phyloP scores from a whole-genome alignment of 176 grass and related monocot species.

The Pontederia paniculata region DNA sequence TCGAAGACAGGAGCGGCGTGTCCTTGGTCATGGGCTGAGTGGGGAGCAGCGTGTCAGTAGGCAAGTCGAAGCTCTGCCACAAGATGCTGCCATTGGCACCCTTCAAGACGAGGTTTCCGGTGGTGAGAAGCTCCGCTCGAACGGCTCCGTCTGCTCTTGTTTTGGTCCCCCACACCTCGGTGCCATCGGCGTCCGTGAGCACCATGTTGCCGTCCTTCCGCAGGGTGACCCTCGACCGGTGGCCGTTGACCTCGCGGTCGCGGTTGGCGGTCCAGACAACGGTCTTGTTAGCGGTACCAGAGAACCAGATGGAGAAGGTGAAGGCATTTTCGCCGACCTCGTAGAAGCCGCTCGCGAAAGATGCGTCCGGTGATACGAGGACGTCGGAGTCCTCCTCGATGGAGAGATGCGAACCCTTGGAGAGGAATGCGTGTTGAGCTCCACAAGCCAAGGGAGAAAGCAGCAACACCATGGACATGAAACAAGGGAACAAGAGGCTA shows the following conservation, averaged over 20 bases:
- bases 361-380: slow-evolving; percentile 22
- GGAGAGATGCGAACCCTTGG: slow-evolving; percentile 17
- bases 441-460: no score
- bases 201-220: slow-evolving; percentile 23
- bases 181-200: slow-evolving; percentile 13
- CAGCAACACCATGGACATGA: no score
- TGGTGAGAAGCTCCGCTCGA: slow-evolving; percentile 22
- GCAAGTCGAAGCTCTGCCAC: slow-evolving; percentile 57
- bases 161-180: slow-evolving; percentile 21
- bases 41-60: slow-evolving; percentile 42
- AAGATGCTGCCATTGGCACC: neutral
- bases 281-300: slow-evolving; percentile 17
- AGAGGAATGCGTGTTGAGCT: no score
- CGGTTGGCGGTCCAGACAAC: slow-evolving; percentile 37
- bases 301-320: slow-evolving; percentile 46
- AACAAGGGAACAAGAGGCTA: no score
- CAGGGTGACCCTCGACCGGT: slow-evolving; percentile 22
- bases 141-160: neutral
- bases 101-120: slow-evolving; percentile 34
- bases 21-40: slow-evolving; percentile 27
- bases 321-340: slow-evolving; percentile 22
- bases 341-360: slow-evolving; percentile 38
- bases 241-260: slow-evolving; percentile 11
- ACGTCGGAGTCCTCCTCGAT: slow-evolving; percentile 21
- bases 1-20: slow-evolving; percentile 24